Evolutionary conservation across 306 rosid species (phyloP).

Genomic region (Arachis hypogaea): DNA sequence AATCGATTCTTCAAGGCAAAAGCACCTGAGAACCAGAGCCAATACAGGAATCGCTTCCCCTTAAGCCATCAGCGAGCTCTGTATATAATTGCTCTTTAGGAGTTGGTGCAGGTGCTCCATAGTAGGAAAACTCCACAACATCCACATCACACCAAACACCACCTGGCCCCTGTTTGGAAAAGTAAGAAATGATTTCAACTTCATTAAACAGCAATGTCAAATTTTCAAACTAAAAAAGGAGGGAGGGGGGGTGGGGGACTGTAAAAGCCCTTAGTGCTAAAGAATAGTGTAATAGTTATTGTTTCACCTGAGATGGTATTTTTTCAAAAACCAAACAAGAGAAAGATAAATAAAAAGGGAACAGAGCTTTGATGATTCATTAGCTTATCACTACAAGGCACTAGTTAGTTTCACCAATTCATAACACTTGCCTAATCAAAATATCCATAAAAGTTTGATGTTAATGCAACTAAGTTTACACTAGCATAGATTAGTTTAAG

Average conservation of each 20-base stretch:
- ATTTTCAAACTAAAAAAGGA: too few species aligned
- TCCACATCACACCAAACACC: conserved; percentile 99
- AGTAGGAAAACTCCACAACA: conserved; percentile 96
- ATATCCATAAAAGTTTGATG: neutral
- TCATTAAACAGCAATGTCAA: conserved; percentile 20
- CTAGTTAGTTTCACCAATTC: neutral
- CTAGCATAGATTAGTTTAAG: neutral
- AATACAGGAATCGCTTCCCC: conserved; percentile 85
- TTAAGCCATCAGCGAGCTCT: conserved; percentile 88
- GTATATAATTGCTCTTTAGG: conserved; percentile 94
- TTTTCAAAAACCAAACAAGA: neutral
- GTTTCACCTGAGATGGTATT: conserved; percentile 1
- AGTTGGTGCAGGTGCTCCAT: conserved; percentile 89
- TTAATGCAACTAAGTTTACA: conserved; percentile 4
- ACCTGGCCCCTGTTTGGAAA: conserved; percentile 87
- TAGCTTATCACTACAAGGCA: conserved; percentile 21
- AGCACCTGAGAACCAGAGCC: conserved; percentile 99
- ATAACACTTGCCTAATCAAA: conserved; percentile 22
- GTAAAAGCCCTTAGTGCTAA: conserved; percentile 16
- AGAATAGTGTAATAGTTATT: neutral
- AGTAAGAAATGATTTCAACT: conserved; percentile 39
- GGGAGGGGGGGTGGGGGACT: neutral
- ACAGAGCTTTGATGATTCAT: conserved; percentile 6
- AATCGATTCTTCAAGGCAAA: conserved; percentile 37
- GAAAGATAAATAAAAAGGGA: neutral